Conservation (phyloP, 2,329 filamentous ascomycete genomes). For the Alternaria ethzedia region DNA sequence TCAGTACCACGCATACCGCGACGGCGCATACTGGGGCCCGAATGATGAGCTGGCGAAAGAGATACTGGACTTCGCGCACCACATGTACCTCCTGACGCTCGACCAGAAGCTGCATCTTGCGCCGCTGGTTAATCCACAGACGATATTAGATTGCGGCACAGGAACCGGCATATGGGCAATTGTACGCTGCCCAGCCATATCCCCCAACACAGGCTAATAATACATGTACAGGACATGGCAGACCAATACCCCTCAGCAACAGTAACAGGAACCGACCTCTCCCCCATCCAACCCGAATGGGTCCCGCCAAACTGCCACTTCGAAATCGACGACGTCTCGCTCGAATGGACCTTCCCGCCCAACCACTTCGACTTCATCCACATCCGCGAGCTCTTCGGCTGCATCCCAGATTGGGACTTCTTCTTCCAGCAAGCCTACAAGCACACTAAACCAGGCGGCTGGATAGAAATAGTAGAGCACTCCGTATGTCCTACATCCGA, state of each 20-base stretch:
- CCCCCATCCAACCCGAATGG: conserved; percentile 57
- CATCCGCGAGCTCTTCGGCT: conserved; percentile 54
- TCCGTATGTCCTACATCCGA: conserved; percentile 49
- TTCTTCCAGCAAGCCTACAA: conserved; percentile 48
- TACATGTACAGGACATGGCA: conserved; percentile 27
- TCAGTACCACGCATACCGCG: conserved; percentile 46
- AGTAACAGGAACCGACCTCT: conserved; percentile 55
- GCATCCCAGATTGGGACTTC: conserved; percentile 54
- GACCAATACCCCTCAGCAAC: conserved; percentile 38
- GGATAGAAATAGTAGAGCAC: conserved; percentile 53
- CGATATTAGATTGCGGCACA: conserved; percentile 44
- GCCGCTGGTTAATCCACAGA: conserved; percentile 38
- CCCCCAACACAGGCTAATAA: not conserved
- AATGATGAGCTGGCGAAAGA: conserved; percentile 54
- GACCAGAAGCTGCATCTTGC: conserved; percentile 45
- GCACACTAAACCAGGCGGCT: conserved; percentile 51
- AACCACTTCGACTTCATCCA: conserved; percentile 55
- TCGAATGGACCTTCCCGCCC: conserved; percentile 50
- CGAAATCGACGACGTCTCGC: conserved; percentile 55
- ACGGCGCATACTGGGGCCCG: conserved; percentile 50
- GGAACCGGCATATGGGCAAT: conserved; percentile 50
- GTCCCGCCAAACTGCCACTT: conserved; percentile 56
- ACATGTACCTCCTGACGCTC: conserved; percentile 46
- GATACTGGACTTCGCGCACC: conserved; percentile 53
- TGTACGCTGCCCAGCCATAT: conserved; percentile 2